A percentile compares a stretch with the other conserved stretches of the same genome.
phyloP scores from a whole-genome alignment of 805 yeast species.

The Yarrowia porcina region DNA sequence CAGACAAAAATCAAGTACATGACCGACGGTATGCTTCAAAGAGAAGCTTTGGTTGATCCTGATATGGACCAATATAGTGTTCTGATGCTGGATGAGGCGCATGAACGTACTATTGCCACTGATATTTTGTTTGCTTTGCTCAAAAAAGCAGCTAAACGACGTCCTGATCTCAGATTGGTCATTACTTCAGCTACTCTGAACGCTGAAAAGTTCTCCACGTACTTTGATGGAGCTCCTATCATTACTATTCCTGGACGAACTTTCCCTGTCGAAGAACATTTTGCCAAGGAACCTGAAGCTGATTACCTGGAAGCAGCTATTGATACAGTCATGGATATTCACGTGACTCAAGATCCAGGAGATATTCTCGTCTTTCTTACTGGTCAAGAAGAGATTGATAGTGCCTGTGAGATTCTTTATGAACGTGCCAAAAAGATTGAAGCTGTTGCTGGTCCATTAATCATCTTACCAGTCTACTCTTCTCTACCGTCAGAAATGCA shows the following conservation, averaged over 20 bases:
- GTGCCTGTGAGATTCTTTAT: conserved; percentile 67
- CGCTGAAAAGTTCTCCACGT: conserved; percentile 78
- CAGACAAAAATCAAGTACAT: conserved; percentile 77
- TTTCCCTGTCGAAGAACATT: conserved; percentile 85
- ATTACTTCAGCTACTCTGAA: conserved; percentile 95
- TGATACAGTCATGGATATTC: conserved; percentile 84
- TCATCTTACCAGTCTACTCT: conserved; percentile 86
- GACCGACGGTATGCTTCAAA: conserved; percentile 92
- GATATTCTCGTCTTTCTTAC: conserved; percentile 89
- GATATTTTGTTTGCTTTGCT: conserved; percentile 77
- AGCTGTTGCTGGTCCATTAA: conserved; percentile 52
- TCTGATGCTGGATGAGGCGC: conserved; percentile 95
- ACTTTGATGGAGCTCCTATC: conserved; percentile 80
- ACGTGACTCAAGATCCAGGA: conserved; percentile 56
- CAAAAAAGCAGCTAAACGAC: conserved; percentile 59
- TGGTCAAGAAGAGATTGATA: conserved; percentile 95
- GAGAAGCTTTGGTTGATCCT: conserved; percentile 81
- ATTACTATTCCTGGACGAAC: conserved; percentile 88
- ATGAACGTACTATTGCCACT: conserved; percentile 91
- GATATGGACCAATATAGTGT: conserved; percentile 64
- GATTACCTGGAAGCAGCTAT: conserved; percentile 88
- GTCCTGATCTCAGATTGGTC: conserved; percentile 70
- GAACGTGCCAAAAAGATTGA: conserved; percentile 69
- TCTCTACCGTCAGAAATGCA: conserved; percentile 86
- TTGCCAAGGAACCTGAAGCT: conserved; percentile 82